A percentile compares a stretch with the other conserved stretches of the same genome.
Evolutionary conservation across 805 yeast species (phyloP).

Genomic region (Cyberlindnera maclurae): DNA sequence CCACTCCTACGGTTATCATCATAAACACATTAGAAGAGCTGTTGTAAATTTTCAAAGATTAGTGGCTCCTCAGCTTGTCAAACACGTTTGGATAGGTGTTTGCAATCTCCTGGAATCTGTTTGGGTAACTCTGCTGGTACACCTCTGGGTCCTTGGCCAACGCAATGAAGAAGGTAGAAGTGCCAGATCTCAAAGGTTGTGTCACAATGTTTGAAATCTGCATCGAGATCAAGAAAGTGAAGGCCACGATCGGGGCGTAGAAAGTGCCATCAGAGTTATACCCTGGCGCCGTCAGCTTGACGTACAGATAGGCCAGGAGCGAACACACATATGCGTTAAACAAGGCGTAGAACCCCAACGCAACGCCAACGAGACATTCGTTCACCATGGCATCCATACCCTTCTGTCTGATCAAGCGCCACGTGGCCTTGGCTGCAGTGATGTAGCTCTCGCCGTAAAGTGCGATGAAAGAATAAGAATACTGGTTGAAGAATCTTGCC

Average conservation of each 20-base stretch:
- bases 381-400: slow-evolving; percentile 82
- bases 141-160: slow-evolving; percentile 81
- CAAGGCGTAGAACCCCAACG: slow-evolving; percentile 68
- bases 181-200: slow-evolving; percentile 74
- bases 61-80: slow-evolving; percentile 35
- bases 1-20: too few relatives aligned
- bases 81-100: slow-evolving; percentile 63
- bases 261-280: slow-evolving; percentile 54
- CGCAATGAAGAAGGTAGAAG: slow-evolving; percentile 77
- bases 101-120: slow-evolving; percentile 55
- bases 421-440: slow-evolving; percentile 73
- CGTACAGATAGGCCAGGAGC: slow-evolving; percentile 55
- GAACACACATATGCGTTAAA: slow-evolving; percentile 65
- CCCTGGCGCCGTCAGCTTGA: slow-evolving; percentile 59
- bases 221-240: slow-evolving; percentile 61
- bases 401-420: slow-evolving; percentile 66
- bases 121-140: slow-evolving; percentile 66
- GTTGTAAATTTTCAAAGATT: neutral
- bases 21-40: too few relatives aligned
- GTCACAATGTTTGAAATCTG: slow-evolving; percentile 71
- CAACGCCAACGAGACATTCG: slow-evolving; percentile 74
- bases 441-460: slow-evolving; percentile 77
- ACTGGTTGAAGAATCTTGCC: slow-evolving; percentile 80
- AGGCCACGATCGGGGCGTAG: slow-evolving; percentile 70
- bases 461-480: slow-evolving; percentile 82